These are phyloP conservation scores for Filobasidium uniguttulatum DNA, from an alignment of 1,284 basidiomycete species.

Conservation along the genomic window DNA sequence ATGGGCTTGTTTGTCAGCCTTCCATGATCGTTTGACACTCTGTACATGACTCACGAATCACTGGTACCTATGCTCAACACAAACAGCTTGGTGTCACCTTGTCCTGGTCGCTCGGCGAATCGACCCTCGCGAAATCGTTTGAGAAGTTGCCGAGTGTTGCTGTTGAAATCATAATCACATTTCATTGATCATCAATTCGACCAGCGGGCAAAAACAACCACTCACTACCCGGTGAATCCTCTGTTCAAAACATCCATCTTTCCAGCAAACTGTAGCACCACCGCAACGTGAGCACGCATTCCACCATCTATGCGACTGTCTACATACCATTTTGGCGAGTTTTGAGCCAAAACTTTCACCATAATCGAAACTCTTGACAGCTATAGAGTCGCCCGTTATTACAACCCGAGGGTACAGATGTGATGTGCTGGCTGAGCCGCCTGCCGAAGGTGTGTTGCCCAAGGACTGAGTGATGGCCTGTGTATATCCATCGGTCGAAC, in stretches of 20 bases:
- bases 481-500: too few species aligned
- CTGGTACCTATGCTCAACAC: slow-evolving; percentile 9
- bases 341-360: neutral
- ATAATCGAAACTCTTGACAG: neutral
- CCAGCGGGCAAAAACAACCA: neutral
- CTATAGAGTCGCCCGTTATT: neutral
- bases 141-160: slow-evolving; percentile 9
- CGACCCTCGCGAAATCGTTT: slow-evolving; percentile 4
- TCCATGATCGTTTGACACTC: too few species aligned
- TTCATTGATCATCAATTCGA: neutral
- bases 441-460: too few species aligned
- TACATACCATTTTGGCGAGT: neutral
- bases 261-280: slow-evolving; percentile 3
- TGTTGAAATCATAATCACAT: neutral
- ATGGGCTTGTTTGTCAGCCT: too few species aligned
- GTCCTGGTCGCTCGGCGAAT: neutral
- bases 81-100: slow-evolving; percentile 2
- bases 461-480: too few species aligned
- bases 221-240: slow-evolving; percentile 10
- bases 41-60: slow-evolving; percentile 6
- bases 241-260: slow-evolving; percentile 10
- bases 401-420: neutral
- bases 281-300: neutral
- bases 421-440: too few species aligned
- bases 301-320: neutral